phyloP scores from a whole-genome alignment of 345 rosid genomes.

The Nephelium lappaceum region DNA sequence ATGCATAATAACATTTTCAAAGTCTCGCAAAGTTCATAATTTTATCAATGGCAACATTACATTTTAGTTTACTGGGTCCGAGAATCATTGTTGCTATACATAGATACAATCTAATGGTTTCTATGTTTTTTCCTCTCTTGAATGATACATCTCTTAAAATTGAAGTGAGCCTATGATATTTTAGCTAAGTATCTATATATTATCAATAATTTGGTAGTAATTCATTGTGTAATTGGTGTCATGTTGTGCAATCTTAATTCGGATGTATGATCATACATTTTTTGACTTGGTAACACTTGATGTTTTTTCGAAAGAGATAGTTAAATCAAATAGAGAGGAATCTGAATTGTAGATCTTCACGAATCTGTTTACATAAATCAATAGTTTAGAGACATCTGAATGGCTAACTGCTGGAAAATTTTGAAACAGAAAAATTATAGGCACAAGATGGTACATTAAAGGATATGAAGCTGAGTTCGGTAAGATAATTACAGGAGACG shows the following conservation, averaged over 20 bases:
- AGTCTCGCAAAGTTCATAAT: neutral
- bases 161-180: neutral
- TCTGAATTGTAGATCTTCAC: too few species aligned
- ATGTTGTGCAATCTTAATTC: too few species aligned
- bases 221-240: too few species aligned
- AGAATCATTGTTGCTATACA: neutral
- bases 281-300: too few species aligned
- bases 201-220: neutral
- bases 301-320: too few species aligned
- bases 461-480: constrained; percentile 57
- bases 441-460: constrained; percentile 49
- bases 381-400: neutral
- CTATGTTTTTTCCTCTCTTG: too few species aligned
- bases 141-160: neutral
- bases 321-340: too few species aligned
- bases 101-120: too few species aligned
- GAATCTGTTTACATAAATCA: too few species aligned
- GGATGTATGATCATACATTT: too few species aligned
- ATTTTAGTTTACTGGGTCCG: neutral
- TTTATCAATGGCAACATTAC: neutral
- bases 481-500: neutral
- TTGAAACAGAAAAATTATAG: constrained; percentile 46
- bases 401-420: neutral
- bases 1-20: neutral
- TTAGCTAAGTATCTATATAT: neutral